phyloP scores from a whole-genome alignment of 352 stramenopile genomes.

The Plasmopara muralis region DNA sequence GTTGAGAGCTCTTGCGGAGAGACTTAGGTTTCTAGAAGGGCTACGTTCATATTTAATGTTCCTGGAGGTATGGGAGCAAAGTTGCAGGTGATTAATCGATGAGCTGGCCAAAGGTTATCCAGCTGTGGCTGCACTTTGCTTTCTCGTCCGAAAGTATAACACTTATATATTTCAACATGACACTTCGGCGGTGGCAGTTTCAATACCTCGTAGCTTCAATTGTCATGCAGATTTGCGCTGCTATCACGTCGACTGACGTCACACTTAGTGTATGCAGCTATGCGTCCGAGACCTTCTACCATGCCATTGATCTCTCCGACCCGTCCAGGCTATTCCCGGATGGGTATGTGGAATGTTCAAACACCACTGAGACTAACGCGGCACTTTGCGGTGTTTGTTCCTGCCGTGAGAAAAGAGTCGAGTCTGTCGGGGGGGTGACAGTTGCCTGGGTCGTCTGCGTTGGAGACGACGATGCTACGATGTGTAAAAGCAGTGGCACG shows the following conservation, averaged over 20 bases:
- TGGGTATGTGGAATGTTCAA: conserved; percentile 31
- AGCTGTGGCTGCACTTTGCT: not conserved
- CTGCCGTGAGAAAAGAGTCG: conserved; percentile 35
- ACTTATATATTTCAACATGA: conserved; percentile 13
- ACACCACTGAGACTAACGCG: conserved; percentile 3
- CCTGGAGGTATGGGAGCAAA: too few species aligned
- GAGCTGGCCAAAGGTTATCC: not conserved
- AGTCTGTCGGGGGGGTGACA: conserved; percentile 11
- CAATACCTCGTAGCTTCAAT: conserved; percentile 5
- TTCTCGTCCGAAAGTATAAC: not conserved
- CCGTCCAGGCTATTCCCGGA: conserved; percentile 14
- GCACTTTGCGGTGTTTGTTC: conserved; percentile 21
- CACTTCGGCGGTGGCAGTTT: not conserved
- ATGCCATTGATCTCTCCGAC: conserved; percentile 13
- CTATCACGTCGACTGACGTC: conserved; percentile 7
- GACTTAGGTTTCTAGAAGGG: not conserved
- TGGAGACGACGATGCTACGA: conserved; percentile 12
- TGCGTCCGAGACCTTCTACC: conserved; percentile 24
- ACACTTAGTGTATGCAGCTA: conserved; percentile 19
- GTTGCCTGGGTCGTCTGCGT: conserved; percentile 27
- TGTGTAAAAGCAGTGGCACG: conserved; percentile 7
- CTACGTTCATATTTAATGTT: not conserved
- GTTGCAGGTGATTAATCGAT: not conserved
- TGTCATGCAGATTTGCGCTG: conserved; percentile 11
- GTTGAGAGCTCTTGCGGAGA: not conserved